These are phyloP conservation scores for Solanum hybrid DNA, from an alignment of 305 asterid genomes.

Conservation along the genomic window DNA sequence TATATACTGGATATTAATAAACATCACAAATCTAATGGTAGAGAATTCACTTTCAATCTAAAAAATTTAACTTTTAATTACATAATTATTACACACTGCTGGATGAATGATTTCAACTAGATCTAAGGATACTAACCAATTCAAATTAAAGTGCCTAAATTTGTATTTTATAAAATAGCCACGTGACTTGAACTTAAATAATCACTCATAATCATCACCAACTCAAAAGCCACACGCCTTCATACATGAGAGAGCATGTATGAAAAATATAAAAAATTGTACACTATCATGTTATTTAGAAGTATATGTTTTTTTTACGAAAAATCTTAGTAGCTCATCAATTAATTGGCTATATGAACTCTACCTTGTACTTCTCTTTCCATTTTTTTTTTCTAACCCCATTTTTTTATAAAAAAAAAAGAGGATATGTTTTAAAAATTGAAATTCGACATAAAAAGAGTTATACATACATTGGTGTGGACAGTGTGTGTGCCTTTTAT, in stretches of 20 bases:
- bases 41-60: not conserved
- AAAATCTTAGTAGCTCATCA: not conserved
- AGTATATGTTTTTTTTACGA: too few relatives aligned
- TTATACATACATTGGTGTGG: not conserved
- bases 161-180: not conserved
- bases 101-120: not conserved
- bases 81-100: not conserved
- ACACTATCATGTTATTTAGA: not conserved
- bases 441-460: not conserved
- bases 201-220: not conserved
- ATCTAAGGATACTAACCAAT: not conserved
- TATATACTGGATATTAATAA: not conserved
- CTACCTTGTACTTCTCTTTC: not conserved
- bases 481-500: not conserved
- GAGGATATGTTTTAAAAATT: not conserved
- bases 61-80: not conserved
- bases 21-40: not conserved
- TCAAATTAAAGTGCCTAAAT: not conserved
- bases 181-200: not conserved
- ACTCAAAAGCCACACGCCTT: not conserved
- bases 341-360: not conserved
- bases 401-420: too few relatives aligned
- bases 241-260: not conserved
- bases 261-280: not conserved
- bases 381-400: not conserved